Percentiles rank a stretch among this genome's conserved stretches.
Evolutionary conservation across 2,329 filamentous ascomycete species (phyloP).

Genomic region (Diaporthe australafricana): DNA sequence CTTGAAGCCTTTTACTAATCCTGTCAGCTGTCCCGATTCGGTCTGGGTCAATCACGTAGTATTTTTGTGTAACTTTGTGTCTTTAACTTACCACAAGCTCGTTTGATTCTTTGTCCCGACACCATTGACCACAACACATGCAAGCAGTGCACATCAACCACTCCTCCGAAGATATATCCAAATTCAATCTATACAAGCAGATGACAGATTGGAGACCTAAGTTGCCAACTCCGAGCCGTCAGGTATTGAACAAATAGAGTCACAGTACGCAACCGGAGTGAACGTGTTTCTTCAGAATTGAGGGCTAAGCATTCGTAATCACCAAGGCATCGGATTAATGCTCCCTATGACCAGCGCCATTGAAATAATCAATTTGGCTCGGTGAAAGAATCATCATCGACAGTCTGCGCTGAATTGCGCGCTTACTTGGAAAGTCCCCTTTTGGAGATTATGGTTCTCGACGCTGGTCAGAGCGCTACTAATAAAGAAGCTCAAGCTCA

Average conservation of each 20-base stretch:
- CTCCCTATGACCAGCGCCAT: too few relatives aligned
- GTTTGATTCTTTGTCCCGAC: neutral
- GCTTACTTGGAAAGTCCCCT: neutral
- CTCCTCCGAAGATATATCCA: too few relatives aligned
- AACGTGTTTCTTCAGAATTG: neutral
- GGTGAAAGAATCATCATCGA: neutral
- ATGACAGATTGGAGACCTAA: too few relatives aligned
- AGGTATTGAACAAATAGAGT: too few relatives aligned
- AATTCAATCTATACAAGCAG: too few relatives aligned
- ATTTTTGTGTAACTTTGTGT: too few relatives aligned
- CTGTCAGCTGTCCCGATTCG: neutral
- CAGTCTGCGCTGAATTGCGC: neutral
- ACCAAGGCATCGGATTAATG: too few relatives aligned
- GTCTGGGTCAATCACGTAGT: neutral
- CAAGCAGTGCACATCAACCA: too few relatives aligned
- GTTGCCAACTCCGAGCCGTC: neutral
- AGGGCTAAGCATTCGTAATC: neutral
- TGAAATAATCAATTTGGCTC: too few relatives aligned
- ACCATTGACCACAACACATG: too few relatives aligned
- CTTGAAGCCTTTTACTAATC: neutral
- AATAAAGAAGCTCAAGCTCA: constrained; percentile 31
- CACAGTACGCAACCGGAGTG: too few relatives aligned
- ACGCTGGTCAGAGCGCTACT: neutral
- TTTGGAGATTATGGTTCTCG: neutral
- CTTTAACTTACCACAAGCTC: neutral